phyloP scores from a whole-genome alignment of 306 rosid genomes.

The Hylodesmum podocarpum region DNA sequence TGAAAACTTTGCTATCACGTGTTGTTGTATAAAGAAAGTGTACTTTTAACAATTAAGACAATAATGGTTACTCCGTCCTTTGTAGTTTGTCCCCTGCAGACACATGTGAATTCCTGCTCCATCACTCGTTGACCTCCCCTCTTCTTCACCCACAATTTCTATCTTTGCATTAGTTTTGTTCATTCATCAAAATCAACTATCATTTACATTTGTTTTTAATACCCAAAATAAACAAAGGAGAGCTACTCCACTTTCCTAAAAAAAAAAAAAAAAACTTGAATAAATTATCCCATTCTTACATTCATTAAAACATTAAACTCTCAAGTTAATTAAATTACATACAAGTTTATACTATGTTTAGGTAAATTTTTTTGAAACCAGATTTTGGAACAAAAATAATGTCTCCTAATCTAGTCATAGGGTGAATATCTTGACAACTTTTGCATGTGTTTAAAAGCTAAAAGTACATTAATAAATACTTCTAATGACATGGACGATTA shows the following conservation, averaged over 20 bases:
- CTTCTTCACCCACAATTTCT: not conserved
- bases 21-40: not conserved
- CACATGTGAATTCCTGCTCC: not conserved
- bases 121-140: not conserved
- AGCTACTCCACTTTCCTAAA: not conserved
- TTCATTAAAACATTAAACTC: not conserved
- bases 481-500: no score
- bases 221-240: not conserved
- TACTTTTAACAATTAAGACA: conserved; percentile 8
- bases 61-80: not conserved
- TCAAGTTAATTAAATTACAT: not conserved
- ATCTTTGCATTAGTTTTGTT: not conserved
- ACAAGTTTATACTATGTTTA: not conserved
- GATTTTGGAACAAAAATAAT: no score
- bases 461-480: no score
- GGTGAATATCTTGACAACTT: no score
- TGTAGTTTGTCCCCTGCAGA: not conserved
- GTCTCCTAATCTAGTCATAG: no score
- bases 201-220: not conserved
- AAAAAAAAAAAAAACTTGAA: not conserved
- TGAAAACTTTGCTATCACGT: not conserved
- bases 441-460: no score
- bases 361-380: no score
- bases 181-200: not conserved
- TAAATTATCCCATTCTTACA: not conserved